Conservation (phyloP, 2,329 filamentous ascomycete genomes). For the Colletotrichum sansevieriae region DNA sequence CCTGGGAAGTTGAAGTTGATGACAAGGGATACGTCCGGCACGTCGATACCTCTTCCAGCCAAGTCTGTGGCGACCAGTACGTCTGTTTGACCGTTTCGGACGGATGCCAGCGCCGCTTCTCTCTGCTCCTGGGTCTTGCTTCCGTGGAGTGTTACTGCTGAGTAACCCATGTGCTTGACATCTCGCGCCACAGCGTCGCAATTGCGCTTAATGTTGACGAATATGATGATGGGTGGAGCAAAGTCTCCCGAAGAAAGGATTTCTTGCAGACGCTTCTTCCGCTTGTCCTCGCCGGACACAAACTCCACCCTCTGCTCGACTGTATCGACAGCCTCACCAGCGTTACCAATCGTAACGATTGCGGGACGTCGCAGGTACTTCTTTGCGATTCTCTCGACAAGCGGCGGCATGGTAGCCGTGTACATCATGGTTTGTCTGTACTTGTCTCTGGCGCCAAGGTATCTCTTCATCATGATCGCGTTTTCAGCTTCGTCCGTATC, state of each 20-base stretch:
- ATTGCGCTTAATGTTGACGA: conserved; percentile 99
- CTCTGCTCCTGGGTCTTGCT: conserved; percentile 98
- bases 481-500: conserved; percentile 94
- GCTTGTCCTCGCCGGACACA: conserved; percentile 89
- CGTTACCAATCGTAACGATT: conserved; percentile 93
- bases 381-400: conserved; percentile 94
- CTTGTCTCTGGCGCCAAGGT: conserved; percentile 79
- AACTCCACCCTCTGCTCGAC: conserved; percentile 98
- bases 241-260: conserved; percentile 87
- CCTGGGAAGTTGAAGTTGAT: conserved; percentile 98
- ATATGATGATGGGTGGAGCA: conserved; percentile 93
- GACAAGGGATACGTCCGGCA: conserved; percentile 91
- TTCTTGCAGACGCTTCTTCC: conserved; percentile 95
- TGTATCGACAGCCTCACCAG: conserved; percentile 95
- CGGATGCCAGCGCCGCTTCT: conserved; percentile 88
- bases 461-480: conserved; percentile 83
- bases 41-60: conserved; percentile 97
- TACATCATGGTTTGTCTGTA: conserved; percentile 99
- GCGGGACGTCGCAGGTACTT: conserved; percentile 95
- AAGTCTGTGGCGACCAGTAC: conserved; percentile 96
- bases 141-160: conserved; percentile 90
- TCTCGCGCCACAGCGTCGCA: conserved; percentile 95
- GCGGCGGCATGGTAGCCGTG: conserved; percentile 95
- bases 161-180: conserved; percentile 94
- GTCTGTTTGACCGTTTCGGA: conserved; percentile 84